phyloP scores from a whole-genome alignment of 164 flowering plant genomes.

The Berberis vulgaris region DNA sequence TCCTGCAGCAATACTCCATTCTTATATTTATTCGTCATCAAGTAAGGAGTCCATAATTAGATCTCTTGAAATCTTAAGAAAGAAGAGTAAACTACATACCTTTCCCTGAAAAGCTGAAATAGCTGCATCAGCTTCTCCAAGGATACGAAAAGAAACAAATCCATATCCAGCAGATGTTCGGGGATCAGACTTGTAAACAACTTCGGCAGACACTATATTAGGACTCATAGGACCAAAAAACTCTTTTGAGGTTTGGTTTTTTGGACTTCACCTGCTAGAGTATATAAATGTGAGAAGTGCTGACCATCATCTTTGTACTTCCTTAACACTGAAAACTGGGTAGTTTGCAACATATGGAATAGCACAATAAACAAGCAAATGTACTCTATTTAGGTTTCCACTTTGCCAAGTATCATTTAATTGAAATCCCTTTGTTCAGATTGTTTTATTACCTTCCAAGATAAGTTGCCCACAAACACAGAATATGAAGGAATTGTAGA shows the following conservation, averaged over 20 bases:
- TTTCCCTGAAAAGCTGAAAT: conserved; percentile 56
- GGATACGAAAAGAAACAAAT: conserved; percentile 56
- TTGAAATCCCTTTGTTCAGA: too few relatives aligned
- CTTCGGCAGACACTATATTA: conserved; percentile 46
- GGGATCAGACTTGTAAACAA: conserved; percentile 53
- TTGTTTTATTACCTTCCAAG: conserved; percentile 59
- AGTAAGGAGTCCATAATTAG: not conserved
- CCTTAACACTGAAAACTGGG: too few relatives aligned
- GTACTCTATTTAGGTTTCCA: too few relatives aligned
- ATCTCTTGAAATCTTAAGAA: not conserved
- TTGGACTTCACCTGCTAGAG: too few relatives aligned
- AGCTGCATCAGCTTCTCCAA: conserved; percentile 61
- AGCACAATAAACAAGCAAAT: too few relatives aligned
- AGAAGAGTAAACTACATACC: conserved; percentile 29
- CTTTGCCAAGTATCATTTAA: too few relatives aligned
- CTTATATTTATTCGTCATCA: conserved; percentile 1
- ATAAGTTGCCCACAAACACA: conserved; percentile 65
- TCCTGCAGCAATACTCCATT: conserved; percentile 25
- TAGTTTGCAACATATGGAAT: too few relatives aligned
- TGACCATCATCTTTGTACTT: too few relatives aligned
- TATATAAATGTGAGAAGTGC: too few relatives aligned
- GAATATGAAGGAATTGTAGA: conserved; percentile 32
- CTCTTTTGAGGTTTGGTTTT: conserved; percentile 59
- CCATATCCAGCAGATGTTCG: conserved; percentile 73
- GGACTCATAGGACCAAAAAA: conserved; percentile 38